These are phyloP conservation scores for Akanthomyces lecanii DNA, from an alignment of 2,329 filamentous ascomycete genomes.

Conservation along the genomic window DNA sequence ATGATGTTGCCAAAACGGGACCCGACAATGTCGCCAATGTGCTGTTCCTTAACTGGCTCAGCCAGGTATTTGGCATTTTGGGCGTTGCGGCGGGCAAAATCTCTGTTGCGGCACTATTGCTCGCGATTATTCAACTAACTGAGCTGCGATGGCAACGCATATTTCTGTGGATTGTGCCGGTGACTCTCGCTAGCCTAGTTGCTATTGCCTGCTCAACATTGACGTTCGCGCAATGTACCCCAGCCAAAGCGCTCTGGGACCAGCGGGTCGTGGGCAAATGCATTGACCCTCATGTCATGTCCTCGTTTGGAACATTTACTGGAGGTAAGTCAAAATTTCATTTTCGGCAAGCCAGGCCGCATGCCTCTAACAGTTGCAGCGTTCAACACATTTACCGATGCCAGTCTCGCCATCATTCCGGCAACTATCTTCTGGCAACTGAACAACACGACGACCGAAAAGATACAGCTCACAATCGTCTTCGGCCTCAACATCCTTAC, in stretches of 20 bases:
- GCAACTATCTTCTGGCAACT: constrained; percentile 60
- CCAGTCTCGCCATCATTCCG: constrained; percentile 22
- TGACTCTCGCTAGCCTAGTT: constrained; percentile 20
- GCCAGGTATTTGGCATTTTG: constrained; percentile 22
- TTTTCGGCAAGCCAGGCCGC: too few species aligned
- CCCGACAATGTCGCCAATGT: constrained; percentile 22
- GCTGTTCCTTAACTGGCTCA: constrained; percentile 22
- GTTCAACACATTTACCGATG: constrained; percentile 24
- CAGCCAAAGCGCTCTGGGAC: constrained; percentile 22
- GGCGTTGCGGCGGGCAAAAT: constrained; percentile 23
- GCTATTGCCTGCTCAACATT: constrained; percentile 21
- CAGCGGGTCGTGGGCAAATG: constrained; percentile 19
- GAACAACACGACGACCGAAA: constrained; percentile 69
- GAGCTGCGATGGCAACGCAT: constrained; percentile 22
- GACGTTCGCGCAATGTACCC: constrained; percentile 23
- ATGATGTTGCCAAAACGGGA: constrained; percentile 19
- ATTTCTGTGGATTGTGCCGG: constrained; percentile 22
- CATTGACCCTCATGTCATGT: constrained; percentile 21
- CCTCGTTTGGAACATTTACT: constrained; percentile 21
- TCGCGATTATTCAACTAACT: constrained; percentile 20
- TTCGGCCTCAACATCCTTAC: constrained; percentile 25
- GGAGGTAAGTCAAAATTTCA: constrained; percentile 16
- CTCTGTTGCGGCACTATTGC: constrained; percentile 22
- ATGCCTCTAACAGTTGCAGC: constrained; percentile 9
- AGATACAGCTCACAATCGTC: constrained; percentile 56